A percentile compares a stretch with the other conserved stretches of the same genome.
These are phyloP conservation scores for Boletus rubescentipes DNA, from an alignment of 768 basidiomycete genomes.

Conservation along the genomic window DNA sequence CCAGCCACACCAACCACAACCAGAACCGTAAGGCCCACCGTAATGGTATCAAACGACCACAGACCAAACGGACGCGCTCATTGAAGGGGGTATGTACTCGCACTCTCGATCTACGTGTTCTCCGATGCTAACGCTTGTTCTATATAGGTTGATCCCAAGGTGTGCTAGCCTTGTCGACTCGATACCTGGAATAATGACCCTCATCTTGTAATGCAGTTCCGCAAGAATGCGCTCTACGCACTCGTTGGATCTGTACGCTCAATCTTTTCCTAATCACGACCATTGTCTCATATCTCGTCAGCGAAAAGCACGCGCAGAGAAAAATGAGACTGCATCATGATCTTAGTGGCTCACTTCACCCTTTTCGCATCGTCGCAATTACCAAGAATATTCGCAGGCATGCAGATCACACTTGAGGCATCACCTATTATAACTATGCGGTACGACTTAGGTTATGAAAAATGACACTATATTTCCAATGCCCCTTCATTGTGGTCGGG, in stretches of 20 bases:
- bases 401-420: conserved; percentile 21
- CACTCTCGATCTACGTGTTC: not conserved
- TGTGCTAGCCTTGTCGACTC: conserved; percentile 30
- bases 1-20: conserved; percentile 92
- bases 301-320: conserved; percentile 67
- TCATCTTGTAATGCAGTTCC: conserved; percentile 54
- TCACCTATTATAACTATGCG: conserved; percentile 20
- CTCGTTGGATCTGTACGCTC: conserved; percentile 69
- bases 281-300: conserved; percentile 25
- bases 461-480: conserved; percentile 7
- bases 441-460: conserved; percentile 17
- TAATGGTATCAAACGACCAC: conserved; percentile 92
- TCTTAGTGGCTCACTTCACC: not conserved
- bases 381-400: conserved; percentile 1
- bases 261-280: not conserved
- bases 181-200: not conserved
- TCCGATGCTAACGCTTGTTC: not conserved
- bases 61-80: conserved; percentile 70
- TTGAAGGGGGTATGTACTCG: conserved; percentile 81
- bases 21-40: conserved; percentile 96
- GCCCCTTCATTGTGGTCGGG: conserved; percentile 2
- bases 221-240: conserved; percentile 76
- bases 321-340: conserved; percentile 49
- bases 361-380: not conserved
- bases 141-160: conserved; percentile 77